These are phyloP conservation scores for Arxiozyma slooffiae DNA, from an alignment of 1,139 yeast species.

Conservation along the genomic window DNA sequence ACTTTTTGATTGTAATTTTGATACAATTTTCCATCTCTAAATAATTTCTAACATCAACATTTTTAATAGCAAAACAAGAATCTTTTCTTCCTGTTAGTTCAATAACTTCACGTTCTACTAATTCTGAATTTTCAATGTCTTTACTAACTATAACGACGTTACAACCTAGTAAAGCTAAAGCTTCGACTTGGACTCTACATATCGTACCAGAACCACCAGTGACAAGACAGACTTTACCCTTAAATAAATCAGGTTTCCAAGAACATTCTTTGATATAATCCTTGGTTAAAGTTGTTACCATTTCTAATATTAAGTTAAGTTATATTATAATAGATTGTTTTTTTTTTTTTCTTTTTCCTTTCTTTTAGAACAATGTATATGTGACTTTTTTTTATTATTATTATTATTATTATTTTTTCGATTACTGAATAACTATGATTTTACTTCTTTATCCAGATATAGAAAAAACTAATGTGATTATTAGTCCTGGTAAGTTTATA, in stretches of 20 bases:
- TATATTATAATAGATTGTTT: too few relatives aligned
- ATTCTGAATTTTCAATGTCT: slow-evolving; percentile 50
- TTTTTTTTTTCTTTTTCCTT: too few relatives aligned
- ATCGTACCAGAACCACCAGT: slow-evolving; percentile 96
- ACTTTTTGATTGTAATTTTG: slow-evolving; percentile 46
- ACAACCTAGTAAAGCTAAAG: slow-evolving; percentile 72
- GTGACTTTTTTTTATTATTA: too few relatives aligned
- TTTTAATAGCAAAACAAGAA: slow-evolving; percentile 63
- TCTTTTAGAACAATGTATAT: too few relatives aligned
- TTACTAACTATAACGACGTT: slow-evolving; percentile 81
- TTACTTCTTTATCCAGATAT: too few relatives aligned
- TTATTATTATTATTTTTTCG: too few relatives aligned
- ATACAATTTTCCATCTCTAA: slow-evolving; percentile 52
- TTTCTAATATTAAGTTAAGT: slow-evolving; percentile 5
- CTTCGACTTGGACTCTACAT: slow-evolving; percentile 79
- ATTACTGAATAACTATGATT: too few relatives aligned
- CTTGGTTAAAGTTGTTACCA: slow-evolving; percentile 24
- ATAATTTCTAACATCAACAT: slow-evolving; percentile 68
- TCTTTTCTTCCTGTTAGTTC: slow-evolving; percentile 46
- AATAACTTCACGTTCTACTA: slow-evolving; percentile 58
- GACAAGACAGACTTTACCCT: slow-evolving; percentile 76
- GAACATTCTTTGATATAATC: slow-evolving; percentile 24
- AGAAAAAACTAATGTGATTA: too few relatives aligned
- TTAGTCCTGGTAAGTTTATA: too few relatives aligned
- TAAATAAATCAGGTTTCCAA: slow-evolving; percentile 53